Percentiles rank a stretch among this genome's conserved stretches.
Evolutionary conservation across 768 basidiomycete genomes (phyloP).

Genomic region (Termitomyces sp.): DNA sequence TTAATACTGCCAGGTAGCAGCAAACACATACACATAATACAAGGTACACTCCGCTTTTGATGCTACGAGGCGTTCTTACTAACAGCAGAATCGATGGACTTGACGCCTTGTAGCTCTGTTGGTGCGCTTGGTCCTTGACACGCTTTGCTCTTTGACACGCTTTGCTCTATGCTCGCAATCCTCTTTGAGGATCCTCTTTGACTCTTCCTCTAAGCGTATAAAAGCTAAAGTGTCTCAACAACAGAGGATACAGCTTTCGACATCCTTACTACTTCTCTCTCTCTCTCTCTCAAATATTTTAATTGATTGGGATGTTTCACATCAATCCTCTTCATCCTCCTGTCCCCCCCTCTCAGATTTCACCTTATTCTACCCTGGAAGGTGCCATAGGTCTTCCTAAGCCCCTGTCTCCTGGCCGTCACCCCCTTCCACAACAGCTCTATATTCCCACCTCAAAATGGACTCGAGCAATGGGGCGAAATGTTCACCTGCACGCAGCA

Average conservation of each 20-base stretch:
- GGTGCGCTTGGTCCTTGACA: background rate
- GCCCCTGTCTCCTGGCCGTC: conserved; percentile 27
- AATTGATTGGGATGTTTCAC: conserved; percentile 29
- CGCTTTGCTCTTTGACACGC: background rate
- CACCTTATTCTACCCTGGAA: conserved; percentile 23
- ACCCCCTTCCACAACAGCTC: conserved; percentile 29
- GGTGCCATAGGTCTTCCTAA: conserved; percentile 12
- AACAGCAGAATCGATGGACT: background rate
- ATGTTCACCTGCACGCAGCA: conserved; percentile 15
- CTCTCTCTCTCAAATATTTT: background rate
- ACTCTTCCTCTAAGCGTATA: background rate
- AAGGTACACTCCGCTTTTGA: background rate
- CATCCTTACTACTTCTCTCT: background rate
- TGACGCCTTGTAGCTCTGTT: background rate
- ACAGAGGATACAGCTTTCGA: background rate
- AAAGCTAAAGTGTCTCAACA: background rate
- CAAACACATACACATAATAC: background rate
- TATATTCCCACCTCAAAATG: conserved; percentile 22
- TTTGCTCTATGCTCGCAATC: background rate
- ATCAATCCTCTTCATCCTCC: conserved; percentile 40
- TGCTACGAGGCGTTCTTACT: background rate
- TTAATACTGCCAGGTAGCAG: background rate
- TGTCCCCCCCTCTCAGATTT: conserved; percentile 21
- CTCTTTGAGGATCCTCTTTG: background rate
- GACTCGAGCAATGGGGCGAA: conserved; percentile 15